phyloP scores from a whole-genome alignment of 2,329 filamentous ascomycete species.

The Diaporthe sp. region DNA sequence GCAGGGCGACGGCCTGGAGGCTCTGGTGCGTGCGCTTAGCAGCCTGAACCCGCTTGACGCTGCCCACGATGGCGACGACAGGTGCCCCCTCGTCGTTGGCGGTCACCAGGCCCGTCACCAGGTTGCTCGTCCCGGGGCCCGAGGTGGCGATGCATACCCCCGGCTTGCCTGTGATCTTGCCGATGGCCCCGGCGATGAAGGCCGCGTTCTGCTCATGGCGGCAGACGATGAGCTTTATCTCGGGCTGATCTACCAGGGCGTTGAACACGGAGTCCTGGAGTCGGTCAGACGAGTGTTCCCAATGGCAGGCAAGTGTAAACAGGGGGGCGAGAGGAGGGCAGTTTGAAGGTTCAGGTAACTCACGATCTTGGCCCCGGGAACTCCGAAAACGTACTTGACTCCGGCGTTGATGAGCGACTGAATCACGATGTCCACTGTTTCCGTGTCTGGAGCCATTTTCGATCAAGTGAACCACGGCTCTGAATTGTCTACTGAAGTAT shows the following conservation, averaged over 20 bases:
- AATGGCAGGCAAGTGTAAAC: background rate
- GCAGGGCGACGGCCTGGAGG: slow-evolving; percentile 54
- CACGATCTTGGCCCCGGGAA: slow-evolving; percentile 56
- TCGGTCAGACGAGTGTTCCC: background rate
- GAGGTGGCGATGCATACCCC: slow-evolving; percentile 59
- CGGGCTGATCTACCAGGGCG: slow-evolving; percentile 54
- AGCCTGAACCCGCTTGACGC: slow-evolving; percentile 54
- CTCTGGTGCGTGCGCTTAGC: slow-evolving; percentile 59
- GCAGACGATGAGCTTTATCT: slow-evolving; percentile 58
- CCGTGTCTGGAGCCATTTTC: slow-evolving; percentile 33
- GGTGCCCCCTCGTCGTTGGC: slow-evolving; percentile 59
- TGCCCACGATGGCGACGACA: slow-evolving; percentile 59
- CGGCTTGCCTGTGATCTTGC: slow-evolving; percentile 55
- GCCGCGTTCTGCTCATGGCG: slow-evolving; percentile 62
- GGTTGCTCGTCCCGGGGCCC: slow-evolving; percentile 57
- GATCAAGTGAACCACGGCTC: background rate
- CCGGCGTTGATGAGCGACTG: slow-evolving; percentile 49
- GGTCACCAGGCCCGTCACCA: slow-evolving; percentile 57
- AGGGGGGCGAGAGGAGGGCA: background rate
- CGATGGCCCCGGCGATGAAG: slow-evolving; percentile 59
- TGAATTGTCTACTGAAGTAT: background rate
- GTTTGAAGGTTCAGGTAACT: background rate
- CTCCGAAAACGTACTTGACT: slow-evolving; percentile 57
- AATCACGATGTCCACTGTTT: slow-evolving; percentile 44
- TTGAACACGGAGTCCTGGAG: slow-evolving; percentile 56